Evolutionary conservation across 169 alveolate species (phyloP).

Genomic region (Plasmodium inui): DNA sequence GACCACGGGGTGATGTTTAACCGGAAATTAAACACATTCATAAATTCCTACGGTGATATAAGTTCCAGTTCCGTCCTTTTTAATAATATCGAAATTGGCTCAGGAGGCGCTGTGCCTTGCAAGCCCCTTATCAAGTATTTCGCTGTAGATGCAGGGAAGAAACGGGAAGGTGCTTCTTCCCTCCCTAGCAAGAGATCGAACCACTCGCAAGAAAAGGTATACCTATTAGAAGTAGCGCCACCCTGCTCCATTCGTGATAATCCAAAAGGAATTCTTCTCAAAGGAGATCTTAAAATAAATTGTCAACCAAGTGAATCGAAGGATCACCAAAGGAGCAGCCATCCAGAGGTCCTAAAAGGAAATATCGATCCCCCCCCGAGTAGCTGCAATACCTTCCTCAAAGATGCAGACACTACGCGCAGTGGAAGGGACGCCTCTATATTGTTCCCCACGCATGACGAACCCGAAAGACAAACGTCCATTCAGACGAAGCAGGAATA

Average conservation of each 20-base stretch:
- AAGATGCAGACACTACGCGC: background rate
- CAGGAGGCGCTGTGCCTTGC: background rate
- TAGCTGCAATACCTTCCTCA: background rate
- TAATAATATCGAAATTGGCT: background rate
- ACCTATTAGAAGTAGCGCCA: background rate
- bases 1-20: conserved; percentile 31
- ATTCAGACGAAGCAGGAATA: background rate
- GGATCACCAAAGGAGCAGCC: background rate
- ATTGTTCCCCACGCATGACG: background rate
- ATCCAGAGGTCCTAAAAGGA: background rate
- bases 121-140: conserved; percentile 16
- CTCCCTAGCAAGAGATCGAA: background rate
- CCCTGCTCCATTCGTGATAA: background rate
- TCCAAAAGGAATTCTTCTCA: background rate
- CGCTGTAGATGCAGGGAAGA: background rate
- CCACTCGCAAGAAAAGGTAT: background rate
- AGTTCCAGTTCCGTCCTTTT: conserved; percentile 17
- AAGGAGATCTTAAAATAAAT: background rate
- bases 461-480: background rate
- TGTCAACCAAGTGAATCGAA: background rate
- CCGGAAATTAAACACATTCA: conserved; percentile 55
- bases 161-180: background rate
- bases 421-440: background rate
- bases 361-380: too few species aligned
- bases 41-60: conserved; percentile 39